These are phyloP conservation scores for Paralagenidium karlingii DNA, from an alignment of 352 stramenopile species.

Conservation along the genomic window DNA sequence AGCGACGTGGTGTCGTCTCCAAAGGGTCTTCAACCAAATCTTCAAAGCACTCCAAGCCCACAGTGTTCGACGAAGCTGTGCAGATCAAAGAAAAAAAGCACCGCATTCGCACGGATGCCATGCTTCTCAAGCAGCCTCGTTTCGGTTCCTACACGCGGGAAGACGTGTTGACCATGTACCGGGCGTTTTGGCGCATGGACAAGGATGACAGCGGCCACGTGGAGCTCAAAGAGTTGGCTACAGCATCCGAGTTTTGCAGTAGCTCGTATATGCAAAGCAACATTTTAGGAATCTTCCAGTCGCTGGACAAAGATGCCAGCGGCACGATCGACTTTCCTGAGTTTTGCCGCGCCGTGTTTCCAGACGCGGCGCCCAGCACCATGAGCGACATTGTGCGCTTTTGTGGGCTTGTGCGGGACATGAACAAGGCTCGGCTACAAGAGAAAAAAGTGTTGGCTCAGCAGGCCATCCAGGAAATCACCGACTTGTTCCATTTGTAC, in stretches of 20 bases:
- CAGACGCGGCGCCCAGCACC: conserved; percentile 18
- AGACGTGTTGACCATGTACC: conserved; percentile 58
- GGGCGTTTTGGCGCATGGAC: conserved; percentile 60
- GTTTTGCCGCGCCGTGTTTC: conserved; percentile 44
- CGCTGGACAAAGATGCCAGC: conserved; percentile 62
- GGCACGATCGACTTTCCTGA: conserved; percentile 61
- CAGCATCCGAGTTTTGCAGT: conserved; percentile 42
- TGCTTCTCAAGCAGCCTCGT: conserved; percentile 40
- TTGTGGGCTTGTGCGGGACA: conserved; percentile 30
- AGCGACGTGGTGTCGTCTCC: too few species aligned
- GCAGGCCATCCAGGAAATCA: conserved; percentile 45
- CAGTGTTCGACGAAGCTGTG: neutral
- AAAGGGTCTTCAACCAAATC: neutral
- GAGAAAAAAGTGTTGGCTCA: conserved; percentile 39
- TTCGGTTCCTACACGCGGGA: conserved; percentile 56
- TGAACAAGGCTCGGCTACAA: conserved; percentile 31
- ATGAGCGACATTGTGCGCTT: conserved; percentile 44
- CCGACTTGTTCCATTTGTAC: conserved; percentile 57
- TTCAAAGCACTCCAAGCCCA: neutral
- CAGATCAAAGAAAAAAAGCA: conserved; percentile 28
- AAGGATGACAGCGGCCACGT: conserved; percentile 54
- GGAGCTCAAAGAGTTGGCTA: conserved; percentile 41
- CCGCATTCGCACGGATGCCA: conserved; percentile 40
- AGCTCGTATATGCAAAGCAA: conserved; percentile 55
- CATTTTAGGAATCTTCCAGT: conserved; percentile 61